Evolutionary conservation across 2,329 filamentous ascomycete genomes (phyloP).

Genomic region (Macrophomina tecta): DNA sequence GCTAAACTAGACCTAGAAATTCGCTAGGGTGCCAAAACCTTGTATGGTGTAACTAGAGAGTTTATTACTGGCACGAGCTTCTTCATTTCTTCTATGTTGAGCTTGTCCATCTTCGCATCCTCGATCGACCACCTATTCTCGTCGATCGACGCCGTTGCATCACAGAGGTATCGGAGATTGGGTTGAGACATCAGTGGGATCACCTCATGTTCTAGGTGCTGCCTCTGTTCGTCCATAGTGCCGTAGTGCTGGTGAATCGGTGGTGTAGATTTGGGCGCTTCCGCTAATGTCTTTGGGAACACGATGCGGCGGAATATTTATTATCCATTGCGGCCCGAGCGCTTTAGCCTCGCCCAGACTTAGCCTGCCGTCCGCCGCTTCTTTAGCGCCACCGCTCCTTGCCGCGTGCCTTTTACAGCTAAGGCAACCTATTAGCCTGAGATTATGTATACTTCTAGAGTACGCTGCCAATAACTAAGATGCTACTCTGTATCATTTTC

Average conservation of each 20-base stretch:
- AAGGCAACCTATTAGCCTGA: no score
- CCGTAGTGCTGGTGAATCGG: neutral
- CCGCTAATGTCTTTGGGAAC: no score
- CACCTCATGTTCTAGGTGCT: neutral
- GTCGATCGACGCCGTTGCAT: neutral
- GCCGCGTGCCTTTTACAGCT: no score
- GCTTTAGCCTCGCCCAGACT: neutral
- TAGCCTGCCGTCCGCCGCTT: no score
- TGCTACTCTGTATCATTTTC: no score
- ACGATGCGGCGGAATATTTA: neutral
- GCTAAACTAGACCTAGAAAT: neutral
- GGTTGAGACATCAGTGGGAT: neutral
- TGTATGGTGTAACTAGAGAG: neutral
- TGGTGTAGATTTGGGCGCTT: neutral
- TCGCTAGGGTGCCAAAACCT: neutral
- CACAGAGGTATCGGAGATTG: neutral
- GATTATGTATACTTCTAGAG: no score
- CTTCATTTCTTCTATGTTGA: neutral
- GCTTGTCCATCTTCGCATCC: neutral
- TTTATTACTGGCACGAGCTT: neutral
- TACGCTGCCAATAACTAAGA: no score
- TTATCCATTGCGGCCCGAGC: neutral
- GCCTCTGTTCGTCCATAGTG: neutral
- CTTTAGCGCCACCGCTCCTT: no score
- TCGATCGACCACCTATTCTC: neutral